Conservation (phyloP, 1,284 basidiomycete genomes). For the Ustilago sp. region DNA sequence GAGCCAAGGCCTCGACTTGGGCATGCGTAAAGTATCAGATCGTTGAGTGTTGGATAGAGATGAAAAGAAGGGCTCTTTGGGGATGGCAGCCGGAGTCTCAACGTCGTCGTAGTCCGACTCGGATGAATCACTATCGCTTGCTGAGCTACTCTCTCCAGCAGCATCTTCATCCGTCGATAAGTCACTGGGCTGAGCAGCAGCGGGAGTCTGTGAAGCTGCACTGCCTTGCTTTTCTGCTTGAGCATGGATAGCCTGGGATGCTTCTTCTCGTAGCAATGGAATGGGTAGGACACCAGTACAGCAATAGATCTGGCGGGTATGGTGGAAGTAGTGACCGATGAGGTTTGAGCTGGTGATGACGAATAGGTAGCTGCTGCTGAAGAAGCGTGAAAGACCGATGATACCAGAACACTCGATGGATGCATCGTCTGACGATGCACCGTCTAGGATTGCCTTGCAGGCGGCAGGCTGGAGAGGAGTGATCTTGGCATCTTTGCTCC, state of each 20-base stretch:
- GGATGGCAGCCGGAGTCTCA: slow-evolving; percentile 50
- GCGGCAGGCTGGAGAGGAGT: slow-evolving; percentile 23
- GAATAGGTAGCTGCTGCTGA: slow-evolving; percentile 61
- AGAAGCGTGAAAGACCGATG: slow-evolving; percentile 52
- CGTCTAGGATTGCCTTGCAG: slow-evolving; percentile 24
- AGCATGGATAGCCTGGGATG: slow-evolving; percentile 32
- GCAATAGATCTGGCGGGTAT: slow-evolving; percentile 54
- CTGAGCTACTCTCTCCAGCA: slow-evolving; percentile 23
- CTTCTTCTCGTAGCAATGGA: slow-evolving; percentile 49
- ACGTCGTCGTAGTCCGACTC: slow-evolving; percentile 53
- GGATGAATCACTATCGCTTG: slow-evolving; percentile 34
- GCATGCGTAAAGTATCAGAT: slow-evolving; percentile 32
- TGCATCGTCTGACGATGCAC: slow-evolving; percentile 13
- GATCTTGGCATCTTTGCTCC: slow-evolving; percentile 42
- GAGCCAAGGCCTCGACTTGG: slow-evolving; percentile 44
- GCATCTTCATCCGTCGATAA: slow-evolving; percentile 11
- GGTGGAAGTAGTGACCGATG: slow-evolving; percentile 56
- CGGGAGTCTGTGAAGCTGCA: background rate
- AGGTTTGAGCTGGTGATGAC: slow-evolving; percentile 58
- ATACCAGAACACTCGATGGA: slow-evolving; percentile 47
- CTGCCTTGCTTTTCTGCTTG: slow-evolving; percentile 26
- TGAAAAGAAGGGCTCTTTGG: slow-evolving; percentile 43
- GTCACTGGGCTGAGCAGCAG: slow-evolving; percentile 2
- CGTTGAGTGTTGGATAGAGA: slow-evolving; percentile 11
- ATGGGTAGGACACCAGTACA: slow-evolving; percentile 56